Conservation (phyloP, 768 basidiomycete species). For the Sistotremastrum suecicum region DNA sequence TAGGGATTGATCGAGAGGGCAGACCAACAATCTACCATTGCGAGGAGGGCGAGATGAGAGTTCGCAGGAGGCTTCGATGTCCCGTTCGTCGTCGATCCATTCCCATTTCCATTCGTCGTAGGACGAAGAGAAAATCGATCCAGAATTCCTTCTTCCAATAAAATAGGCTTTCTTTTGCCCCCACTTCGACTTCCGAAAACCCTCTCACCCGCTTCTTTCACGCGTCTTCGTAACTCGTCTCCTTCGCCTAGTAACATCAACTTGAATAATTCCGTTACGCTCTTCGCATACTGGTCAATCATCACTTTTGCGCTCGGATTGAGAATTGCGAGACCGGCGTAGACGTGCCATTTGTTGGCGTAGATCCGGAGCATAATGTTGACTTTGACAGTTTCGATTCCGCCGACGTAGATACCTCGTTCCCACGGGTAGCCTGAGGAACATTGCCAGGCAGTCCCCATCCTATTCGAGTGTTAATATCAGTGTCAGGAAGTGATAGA, state of each 20-base stretch:
- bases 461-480: conserved; percentile 32
- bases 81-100: conserved; percentile 11
- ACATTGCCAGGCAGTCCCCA: conserved; percentile 93
- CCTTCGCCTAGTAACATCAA: conserved; percentile 64
- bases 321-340: conserved; percentile 94
- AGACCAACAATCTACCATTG: conserved; percentile 99
- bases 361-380: conserved; percentile 96
- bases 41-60: conserved; percentile 85
- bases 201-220: conserved; percentile 55
- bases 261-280: conserved; percentile 84
- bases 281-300: conserved; percentile 83
- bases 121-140: conserved; percentile 60
- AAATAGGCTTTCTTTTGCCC: conserved; percentile 40
- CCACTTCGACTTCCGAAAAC: conserved; percentile 50
- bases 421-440: conserved; percentile 86
- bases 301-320: conserved; percentile 83
- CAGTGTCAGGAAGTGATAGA: not conserved
- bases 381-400: conserved; percentile 95
- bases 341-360: conserved; percentile 97
- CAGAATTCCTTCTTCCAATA: conserved; percentile 72
- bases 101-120: not conserved
- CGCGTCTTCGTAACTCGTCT: conserved; percentile 49
- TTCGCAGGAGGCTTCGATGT: conserved; percentile 37
- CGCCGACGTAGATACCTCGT: conserved; percentile 85
- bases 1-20: conserved; percentile 77